Conservation (phyloP, 352 stramenopile genomes). For the Peronospora farinosa region DNA sequence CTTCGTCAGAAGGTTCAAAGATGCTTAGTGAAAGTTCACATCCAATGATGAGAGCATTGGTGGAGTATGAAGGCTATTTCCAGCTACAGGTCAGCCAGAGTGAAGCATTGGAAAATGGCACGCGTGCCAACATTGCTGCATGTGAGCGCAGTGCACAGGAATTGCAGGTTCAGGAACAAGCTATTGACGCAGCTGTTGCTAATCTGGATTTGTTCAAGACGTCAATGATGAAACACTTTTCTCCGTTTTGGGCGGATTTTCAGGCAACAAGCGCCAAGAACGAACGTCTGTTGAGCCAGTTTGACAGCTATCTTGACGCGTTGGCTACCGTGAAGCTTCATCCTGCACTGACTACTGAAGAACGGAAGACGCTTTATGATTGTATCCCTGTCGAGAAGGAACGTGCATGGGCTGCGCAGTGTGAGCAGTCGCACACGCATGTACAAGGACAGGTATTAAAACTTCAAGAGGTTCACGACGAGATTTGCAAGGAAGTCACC, state of each 20-base stretch:
- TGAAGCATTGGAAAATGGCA: constrained; percentile 47
- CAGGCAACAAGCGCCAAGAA: constrained; percentile 49
- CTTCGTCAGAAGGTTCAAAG: constrained; percentile 58
- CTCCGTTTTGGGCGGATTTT: constrained; percentile 77
- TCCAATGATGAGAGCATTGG: constrained; percentile 68
- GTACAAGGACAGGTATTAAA: constrained; percentile 55
- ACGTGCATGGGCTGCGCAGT: constrained; percentile 70
- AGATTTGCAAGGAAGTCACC: constrained; percentile 58
- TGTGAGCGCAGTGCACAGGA: constrained; percentile 50
- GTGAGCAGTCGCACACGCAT: constrained; percentile 67
- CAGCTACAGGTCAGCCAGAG: constrained; percentile 69
- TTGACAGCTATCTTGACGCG: constrained; percentile 58
- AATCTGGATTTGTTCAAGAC: constrained; percentile 79
- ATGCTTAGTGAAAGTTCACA: constrained; percentile 74
- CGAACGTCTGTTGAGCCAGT: constrained; percentile 52
- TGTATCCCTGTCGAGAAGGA: constrained; percentile 80
- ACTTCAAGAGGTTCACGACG: constrained; percentile 60
- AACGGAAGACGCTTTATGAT: constrained; percentile 68
- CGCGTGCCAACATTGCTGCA: constrained; percentile 43
- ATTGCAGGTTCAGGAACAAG: constrained; percentile 59
- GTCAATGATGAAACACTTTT: constrained; percentile 80
- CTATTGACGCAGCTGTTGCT: constrained; percentile 63
- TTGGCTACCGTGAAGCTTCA: constrained; percentile 60
- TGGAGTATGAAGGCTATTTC: constrained; percentile 80
- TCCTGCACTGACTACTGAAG: constrained; percentile 44